A percentile compares a stretch with the other conserved stretches of the same genome.
Conservation (phyloP, 1,284 basidiomycete species). For the Ceratobasidium papillatum region DNA sequence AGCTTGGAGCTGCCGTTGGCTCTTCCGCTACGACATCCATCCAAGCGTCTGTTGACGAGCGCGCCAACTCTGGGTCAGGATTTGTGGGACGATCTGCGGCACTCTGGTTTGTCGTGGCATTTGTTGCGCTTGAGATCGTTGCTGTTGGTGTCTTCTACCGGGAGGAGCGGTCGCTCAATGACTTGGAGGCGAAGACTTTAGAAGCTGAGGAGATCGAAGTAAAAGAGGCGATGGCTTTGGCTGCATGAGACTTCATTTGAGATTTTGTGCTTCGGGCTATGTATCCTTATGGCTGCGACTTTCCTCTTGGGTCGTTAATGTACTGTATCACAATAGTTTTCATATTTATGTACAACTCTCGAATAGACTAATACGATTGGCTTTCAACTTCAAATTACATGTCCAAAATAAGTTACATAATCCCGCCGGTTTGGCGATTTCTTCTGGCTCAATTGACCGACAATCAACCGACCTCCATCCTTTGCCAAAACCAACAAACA, state of each 20-base stretch:
- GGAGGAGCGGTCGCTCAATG: constrained; percentile 9
- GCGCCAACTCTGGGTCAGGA: background rate
- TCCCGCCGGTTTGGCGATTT: too few species aligned
- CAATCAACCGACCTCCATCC: too few species aligned
- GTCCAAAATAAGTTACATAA: too few species aligned
- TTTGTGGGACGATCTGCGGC: constrained; percentile 41
- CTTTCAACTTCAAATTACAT: too few species aligned
- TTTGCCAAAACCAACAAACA: too few species aligned
- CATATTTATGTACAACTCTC: background rate
- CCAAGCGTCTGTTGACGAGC: constrained; percentile 40
- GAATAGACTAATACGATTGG: background rate
- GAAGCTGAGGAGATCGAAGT: background rate
- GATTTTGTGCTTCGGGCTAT: background rate
- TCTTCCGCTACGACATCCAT: constrained; percentile 42
- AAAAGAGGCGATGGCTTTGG: background rate
- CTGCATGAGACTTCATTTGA: background rate
- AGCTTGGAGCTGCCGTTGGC: constrained; percentile 44
- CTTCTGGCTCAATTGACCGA: too few species aligned
- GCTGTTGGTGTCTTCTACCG: constrained; percentile 36
- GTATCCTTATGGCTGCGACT: background rate
- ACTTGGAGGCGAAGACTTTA: constrained; percentile 5
- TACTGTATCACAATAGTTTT: background rate
- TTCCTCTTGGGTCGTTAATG: too few species aligned
- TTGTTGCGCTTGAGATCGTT: constrained; percentile 35
- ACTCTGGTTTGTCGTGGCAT: constrained; percentile 44